These are phyloP conservation scores for Fonsecaea pedrosoi DNA, from an alignment of 2,329 filamentous ascomycete genomes.

Conservation along the genomic window DNA sequence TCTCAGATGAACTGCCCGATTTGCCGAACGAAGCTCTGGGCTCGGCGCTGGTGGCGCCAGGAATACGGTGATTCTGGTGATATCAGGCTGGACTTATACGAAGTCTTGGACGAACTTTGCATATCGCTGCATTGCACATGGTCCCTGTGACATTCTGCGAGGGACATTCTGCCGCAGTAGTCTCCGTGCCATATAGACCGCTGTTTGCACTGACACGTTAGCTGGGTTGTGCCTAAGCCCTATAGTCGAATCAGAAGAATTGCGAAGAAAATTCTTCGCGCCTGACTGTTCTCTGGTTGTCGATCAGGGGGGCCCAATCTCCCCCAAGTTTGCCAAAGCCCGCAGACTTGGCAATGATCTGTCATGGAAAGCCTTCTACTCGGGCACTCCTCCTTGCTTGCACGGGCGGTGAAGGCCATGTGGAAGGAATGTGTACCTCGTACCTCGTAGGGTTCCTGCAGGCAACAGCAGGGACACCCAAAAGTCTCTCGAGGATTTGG, in stretches of 20 bases:
- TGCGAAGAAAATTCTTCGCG: neutral
- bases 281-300: conserved; percentile 3
- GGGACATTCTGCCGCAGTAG: neutral
- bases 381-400: neutral
- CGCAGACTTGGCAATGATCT: conserved; percentile 1
- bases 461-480: neutral
- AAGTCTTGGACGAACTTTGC: neutral
- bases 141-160: no score
- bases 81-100: neutral
- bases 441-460: neutral
- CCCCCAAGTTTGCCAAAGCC: neutral
- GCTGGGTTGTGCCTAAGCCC: neutral
- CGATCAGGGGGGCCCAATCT: conserved; percentile 1
- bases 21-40: neutral
- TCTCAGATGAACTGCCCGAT: neutral
- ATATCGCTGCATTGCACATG: neutral
- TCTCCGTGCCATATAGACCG: neutral
- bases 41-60: neutral
- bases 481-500: neutral
- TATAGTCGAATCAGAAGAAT: neutral
- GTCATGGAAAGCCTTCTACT: neutral
- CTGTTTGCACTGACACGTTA: neutral
- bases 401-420: neutral
- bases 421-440: neutral
- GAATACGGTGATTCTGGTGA: neutral